These are phyloP conservation scores for Colletotrichum tropicale DNA, from an alignment of 2,329 filamentous ascomycete species.

Conservation along the genomic window DNA sequence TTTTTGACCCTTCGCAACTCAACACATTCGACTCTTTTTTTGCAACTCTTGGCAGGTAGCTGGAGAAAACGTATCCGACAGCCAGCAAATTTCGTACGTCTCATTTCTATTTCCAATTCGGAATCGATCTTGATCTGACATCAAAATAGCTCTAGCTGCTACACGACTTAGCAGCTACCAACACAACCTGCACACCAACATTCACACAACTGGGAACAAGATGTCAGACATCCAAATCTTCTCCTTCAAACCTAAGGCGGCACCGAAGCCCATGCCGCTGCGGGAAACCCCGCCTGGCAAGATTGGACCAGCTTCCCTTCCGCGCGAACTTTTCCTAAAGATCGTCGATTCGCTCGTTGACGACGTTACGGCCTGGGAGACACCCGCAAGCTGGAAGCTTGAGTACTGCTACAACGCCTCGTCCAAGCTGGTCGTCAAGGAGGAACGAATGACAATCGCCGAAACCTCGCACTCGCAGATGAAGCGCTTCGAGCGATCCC, in stretches of 20 bases:
- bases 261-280: not conserved
- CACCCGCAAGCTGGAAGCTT: not conserved
- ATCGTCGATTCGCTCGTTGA: not conserved
- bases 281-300: not conserved
- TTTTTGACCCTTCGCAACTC: not conserved
- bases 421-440: not conserved
- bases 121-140: not conserved
- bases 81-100: fast-evolving
- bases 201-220: fast-evolving
- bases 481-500: not conserved
- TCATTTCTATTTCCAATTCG: not conserved
- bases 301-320: not conserved
- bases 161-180: not conserved
- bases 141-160: fast-evolving
- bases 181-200: not conserved
- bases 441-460: not conserved
- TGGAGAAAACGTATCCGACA: not conserved
- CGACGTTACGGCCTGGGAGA: not conserved
- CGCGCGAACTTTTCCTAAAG: fast-evolving
- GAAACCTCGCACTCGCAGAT: not conserved
- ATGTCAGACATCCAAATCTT: not conserved
- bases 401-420: not conserved
- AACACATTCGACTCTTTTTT: not conserved
- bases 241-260: not conserved
- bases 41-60: fast-evolving